phyloP scores from a whole-genome alignment of 2,329 filamentous ascomycete species.

The Aspergillus pseudoglaucus region DNA sequence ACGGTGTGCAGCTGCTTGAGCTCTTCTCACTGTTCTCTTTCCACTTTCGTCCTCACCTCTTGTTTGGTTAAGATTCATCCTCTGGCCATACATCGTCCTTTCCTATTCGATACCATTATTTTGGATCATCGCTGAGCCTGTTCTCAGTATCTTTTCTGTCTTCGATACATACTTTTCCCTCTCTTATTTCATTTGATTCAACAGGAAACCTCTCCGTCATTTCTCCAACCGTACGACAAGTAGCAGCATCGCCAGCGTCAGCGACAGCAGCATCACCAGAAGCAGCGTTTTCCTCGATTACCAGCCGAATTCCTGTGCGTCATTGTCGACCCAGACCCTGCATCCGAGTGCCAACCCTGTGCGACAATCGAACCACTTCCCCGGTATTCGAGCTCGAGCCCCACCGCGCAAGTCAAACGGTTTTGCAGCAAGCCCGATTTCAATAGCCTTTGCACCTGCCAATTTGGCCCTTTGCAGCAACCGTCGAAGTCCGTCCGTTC shows the following conservation, averaged over 20 bases:
- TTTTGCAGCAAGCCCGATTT: neutral
- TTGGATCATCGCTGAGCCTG: neutral
- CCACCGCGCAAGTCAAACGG: too few species aligned
- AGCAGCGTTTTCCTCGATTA: neutral
- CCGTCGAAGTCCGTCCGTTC: neutral
- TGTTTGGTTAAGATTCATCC: neutral
- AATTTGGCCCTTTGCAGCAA: conserved; percentile 3
- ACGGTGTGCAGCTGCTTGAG: neutral
- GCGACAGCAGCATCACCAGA: conserved; percentile 4
- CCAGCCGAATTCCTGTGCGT: neutral
- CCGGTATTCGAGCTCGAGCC: too few species aligned
- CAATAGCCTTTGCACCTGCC: conserved; percentile 5
- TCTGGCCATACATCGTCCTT: neutral
- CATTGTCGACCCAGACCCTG: neutral
- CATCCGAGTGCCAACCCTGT: neutral
- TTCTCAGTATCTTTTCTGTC: neutral
- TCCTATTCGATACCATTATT: neutral
- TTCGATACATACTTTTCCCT: conserved; percentile 2
- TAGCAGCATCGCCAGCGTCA: too few species aligned
- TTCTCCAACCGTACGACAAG: conserved; percentile 7
- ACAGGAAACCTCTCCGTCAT: conserved; percentile 1
- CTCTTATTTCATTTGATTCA: conserved; percentile 6
- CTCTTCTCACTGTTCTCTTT: neutral
- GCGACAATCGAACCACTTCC: neutral
- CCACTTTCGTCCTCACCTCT: neutral